These are phyloP conservation scores for Pulveroboletus sp. DNA, from an alignment of 768 basidiomycete species.

Conservation along the genomic window DNA sequence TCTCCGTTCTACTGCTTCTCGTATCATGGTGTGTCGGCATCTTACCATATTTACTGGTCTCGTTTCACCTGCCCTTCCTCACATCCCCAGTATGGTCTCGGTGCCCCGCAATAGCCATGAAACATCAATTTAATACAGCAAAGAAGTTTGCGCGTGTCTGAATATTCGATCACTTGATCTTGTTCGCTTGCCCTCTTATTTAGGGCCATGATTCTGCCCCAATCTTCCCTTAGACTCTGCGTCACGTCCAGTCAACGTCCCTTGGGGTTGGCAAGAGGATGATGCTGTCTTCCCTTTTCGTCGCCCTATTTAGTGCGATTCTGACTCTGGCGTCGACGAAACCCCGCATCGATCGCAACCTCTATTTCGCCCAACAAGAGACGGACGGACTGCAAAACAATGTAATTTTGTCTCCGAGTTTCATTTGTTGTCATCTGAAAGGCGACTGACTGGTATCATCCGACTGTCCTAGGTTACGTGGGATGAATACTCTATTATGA, in stretches of 20 bases:
- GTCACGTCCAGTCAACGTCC: neutral
- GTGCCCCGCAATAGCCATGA: neutral
- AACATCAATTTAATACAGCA: neutral
- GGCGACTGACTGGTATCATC: neutral
- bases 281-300: slow-evolving; percentile 6
- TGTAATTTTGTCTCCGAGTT: slow-evolving; percentile 3
- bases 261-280: slow-evolving; percentile 1
- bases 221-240: neutral
- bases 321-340: slow-evolving; percentile 10
- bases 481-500: slow-evolving; percentile 56
- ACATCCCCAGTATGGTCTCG: neutral
- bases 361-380: slow-evolving; percentile 12
- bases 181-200: neutral
- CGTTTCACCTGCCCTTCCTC: neutral
- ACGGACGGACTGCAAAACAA: slow-evolving; percentile 15
- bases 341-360: slow-evolving; percentile 5
- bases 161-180: neutral
- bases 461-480: slow-evolving; percentile 40
- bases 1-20: neutral
- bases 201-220: neutral
- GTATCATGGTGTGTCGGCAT: neutral
- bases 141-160: neutral
- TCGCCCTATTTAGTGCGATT: slow-evolving; percentile 9
- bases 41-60: neutral
- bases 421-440: neutral